phyloP scores from a whole-genome alignment of 805 yeast species.

The Lachancea thermotolerans region DNA sequence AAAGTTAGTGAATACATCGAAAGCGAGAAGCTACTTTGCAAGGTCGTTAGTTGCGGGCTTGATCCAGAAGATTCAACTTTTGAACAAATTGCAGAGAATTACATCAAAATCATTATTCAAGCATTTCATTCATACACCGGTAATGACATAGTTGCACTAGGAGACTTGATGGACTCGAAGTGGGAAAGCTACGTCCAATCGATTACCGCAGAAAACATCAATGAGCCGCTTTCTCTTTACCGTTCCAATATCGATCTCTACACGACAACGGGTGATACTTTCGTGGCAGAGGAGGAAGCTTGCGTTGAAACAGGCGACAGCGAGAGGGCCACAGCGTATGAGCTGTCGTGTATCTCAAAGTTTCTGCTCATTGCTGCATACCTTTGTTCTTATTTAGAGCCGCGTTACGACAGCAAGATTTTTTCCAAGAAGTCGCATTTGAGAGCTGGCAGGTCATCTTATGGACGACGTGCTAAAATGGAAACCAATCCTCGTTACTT shows the following conservation, averaged over 20 bases:
- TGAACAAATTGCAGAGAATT: slow-evolving; percentile 16
- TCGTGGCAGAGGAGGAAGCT: slow-evolving; percentile 15
- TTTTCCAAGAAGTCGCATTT: slow-evolving; percentile 51
- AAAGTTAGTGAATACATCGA: slow-evolving; percentile 16
- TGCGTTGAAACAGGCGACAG: slow-evolving; percentile 10
- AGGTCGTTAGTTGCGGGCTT: slow-evolving; percentile 9
- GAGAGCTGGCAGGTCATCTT: slow-evolving; percentile 39
- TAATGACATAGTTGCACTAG: slow-evolving; percentile 22
- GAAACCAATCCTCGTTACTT: slow-evolving; percentile 55
- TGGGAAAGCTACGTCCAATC: slow-evolving; percentile 22
- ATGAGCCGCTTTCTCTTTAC: slow-evolving; percentile 26
- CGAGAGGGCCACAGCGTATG: slow-evolving; percentile 26
- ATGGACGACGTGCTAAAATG: slow-evolving; percentile 37
- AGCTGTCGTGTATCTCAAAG: slow-evolving; percentile 56
- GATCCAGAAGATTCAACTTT: slow-evolving; percentile 6
- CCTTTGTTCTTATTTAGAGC: slow-evolving; percentile 71
- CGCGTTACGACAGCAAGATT: slow-evolving; percentile 57
- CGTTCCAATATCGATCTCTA: slow-evolving; percentile 28
- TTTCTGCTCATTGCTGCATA: slow-evolving; percentile 76
- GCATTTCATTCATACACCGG: slow-evolving; percentile 31
- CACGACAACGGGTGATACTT: slow-evolving; percentile 30
- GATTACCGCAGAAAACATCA: slow-evolving; percentile 16
- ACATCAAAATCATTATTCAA: slow-evolving; percentile 26
- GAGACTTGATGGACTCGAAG: slow-evolving; percentile 27
- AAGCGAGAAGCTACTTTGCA: slow-evolving; percentile 8